These are phyloP conservation scores for Marasmius oreades DNA, from an alignment of 1,284 basidiomycete genomes.

Conservation along the genomic window DNA sequence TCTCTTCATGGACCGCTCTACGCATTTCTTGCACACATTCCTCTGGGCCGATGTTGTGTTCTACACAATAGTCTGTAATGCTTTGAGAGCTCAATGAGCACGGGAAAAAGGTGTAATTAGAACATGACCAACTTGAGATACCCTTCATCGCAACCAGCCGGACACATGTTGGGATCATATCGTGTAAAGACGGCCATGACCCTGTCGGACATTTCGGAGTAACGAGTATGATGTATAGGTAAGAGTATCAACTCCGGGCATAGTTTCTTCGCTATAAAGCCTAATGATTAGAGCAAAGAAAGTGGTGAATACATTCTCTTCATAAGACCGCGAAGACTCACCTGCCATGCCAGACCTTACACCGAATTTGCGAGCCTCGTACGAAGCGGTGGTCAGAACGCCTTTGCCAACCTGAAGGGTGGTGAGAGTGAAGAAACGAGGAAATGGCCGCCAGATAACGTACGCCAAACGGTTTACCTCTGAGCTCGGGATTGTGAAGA, in stretches of 20 bases:
- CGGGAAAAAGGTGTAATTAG: constrained; percentile 4
- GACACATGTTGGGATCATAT: constrained; percentile 80
- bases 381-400: constrained; percentile 84
- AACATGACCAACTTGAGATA: constrained; percentile 72
- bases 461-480: constrained; percentile 87
- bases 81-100: constrained; percentile 31
- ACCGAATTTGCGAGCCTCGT: constrained; percentile 87
- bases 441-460: constrained; percentile 24
- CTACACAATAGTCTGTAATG: constrained; percentile 74
- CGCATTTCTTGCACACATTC: constrained; percentile 81
- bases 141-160: constrained; percentile 86
- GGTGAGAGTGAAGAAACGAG: not conserved
- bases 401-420: constrained; percentile 62
- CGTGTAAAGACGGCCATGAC: constrained; percentile 68
- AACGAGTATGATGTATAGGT: constrained; percentile 58
- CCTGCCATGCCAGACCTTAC: constrained; percentile 88
- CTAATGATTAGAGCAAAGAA: constrained; percentile 28
- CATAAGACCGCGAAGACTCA: constrained; percentile 27
- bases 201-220: constrained; percentile 66
- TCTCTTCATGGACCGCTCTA: constrained; percentile 66
- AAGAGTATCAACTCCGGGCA: constrained; percentile 90
- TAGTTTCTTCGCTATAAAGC: constrained; percentile 89
- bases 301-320: not conserved
- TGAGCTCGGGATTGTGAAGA: constrained; percentile 73
- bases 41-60: constrained; percentile 61